Evolutionary conservation across 2,329 filamentous ascomycete genomes (phyloP), one percentile per base, ranked within the genome.

Genomic region (Erysiphe neolycopersici): DNA sequence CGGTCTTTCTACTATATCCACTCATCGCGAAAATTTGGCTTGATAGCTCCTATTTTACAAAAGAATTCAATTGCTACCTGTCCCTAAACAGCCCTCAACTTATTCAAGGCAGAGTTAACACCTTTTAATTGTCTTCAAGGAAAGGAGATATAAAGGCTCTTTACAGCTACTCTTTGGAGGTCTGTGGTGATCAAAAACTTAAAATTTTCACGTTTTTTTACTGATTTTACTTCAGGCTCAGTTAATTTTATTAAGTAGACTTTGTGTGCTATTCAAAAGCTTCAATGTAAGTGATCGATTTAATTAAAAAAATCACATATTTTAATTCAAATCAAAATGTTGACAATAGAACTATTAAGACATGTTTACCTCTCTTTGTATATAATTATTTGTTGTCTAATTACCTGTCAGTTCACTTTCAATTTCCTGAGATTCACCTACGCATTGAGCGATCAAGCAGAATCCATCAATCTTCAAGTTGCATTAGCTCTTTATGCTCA

Each of bases 31-130:
- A 45, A 49, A 53, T 55, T 53, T 56, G 53, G 55, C 56, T 56
- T 48, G 55, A 56, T 56, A 57, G 54, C 55, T 56, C 50, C 49
- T 53, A 56, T 57, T 57, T 55, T 54, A 55, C 51, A 52, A 57
- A 50, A 55, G 49, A 46, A 45, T 47, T 46, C 51, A 51, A 50
- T 56, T 54, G 53, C 55, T 56, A 53, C 50, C 48, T 45, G 47
- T 48, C 46, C 44, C 44, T 47, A 38, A 47, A 49, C 47, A 48
- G 45, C 45, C 47, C 44, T 48, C 46, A 44, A 43, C 32, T 46
- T 47, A 43, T 47, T 47, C 29, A 8, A 5, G 18, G 46, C 45
- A 49, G 40, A 42, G 38, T 37, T 42, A 40, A 32, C 43, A 43
- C 43, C 44, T 22, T 41, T 38, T 36, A 42, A 18, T 37, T 39